These are phyloP conservation scores for Wallacemonas sp. DNA, from an alignment of 208 protist species.

Conservation along the genomic window DNA sequence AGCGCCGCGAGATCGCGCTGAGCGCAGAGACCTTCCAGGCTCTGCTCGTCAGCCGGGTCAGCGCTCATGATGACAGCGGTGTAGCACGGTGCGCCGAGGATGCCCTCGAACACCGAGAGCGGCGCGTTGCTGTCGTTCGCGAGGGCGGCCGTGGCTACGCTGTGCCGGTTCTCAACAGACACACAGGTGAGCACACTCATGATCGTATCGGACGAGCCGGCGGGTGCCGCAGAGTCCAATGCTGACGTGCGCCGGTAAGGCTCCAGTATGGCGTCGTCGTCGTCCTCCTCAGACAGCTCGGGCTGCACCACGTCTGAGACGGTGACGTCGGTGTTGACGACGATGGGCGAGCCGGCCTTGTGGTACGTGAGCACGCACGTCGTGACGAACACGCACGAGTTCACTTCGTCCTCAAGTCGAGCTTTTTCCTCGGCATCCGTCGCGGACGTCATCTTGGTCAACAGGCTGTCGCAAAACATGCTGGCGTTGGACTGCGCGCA, in stretches of 20 bases:
- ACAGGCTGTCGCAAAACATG: conserved; percentile 14
- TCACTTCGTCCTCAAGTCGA: conserved; percentile 5
- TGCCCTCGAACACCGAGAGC: conserved; percentile 1
- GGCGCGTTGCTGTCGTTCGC: neutral
- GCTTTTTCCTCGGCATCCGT: conserved; percentile 6
- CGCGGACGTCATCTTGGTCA: conserved; percentile 10
- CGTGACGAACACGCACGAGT: conserved; percentile 25
- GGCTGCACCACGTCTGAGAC: neutral
- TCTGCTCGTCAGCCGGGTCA: conserved; percentile 16
- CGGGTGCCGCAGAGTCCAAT: neutral
- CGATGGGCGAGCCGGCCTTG: conserved; percentile 23
- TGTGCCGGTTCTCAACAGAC: neutral
- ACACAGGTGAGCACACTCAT: conserved; percentile 11
- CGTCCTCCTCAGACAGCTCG: conserved; percentile 6
- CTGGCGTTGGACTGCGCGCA: conserved; percentile 30
- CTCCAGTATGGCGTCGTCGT: conserved; percentile 5
- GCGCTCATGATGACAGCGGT: conserved; percentile 23
- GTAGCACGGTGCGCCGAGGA: conserved; percentile 23
- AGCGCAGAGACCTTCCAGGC: conserved; percentile 9
- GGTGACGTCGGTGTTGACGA: conserved; percentile 2
- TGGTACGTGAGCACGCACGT: conserved; percentile 31
- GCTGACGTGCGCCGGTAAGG: neutral
- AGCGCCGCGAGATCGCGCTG: conserved; percentile 16
- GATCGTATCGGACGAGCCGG: neutral
- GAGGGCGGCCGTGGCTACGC: neutral